These are phyloP conservation scores for Piper longum DNA, from an alignment of 164 flowering plant species.

Conservation along the genomic window DNA sequence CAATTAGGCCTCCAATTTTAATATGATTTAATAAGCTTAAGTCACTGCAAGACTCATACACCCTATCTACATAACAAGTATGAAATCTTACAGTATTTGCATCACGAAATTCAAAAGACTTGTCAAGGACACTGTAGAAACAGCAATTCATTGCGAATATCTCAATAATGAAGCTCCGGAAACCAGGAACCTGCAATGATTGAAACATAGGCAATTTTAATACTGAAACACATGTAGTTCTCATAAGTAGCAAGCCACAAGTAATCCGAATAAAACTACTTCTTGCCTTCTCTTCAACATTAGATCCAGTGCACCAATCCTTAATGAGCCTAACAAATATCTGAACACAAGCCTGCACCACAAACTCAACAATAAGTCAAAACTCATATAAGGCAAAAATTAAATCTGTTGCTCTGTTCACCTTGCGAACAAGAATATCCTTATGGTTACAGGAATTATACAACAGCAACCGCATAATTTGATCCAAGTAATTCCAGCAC, in stretches of 20 bases:
- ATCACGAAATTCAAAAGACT: conserved; percentile 82
- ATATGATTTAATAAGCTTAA: neutral
- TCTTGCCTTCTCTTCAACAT: conserved; percentile 72
- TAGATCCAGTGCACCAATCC: conserved; percentile 67
- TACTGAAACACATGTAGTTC: neutral
- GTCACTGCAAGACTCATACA: too few relatives aligned
- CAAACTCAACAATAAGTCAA: conserved; percentile 3
- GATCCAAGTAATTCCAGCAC: conserved; percentile 52
- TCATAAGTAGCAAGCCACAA: neutral
- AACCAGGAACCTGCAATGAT: conserved; percentile 71
- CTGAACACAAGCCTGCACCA: conserved; percentile 76
- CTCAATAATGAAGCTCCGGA: conserved; percentile 61
- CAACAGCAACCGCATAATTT: conserved; percentile 68
- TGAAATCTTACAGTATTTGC: conserved; percentile 66
- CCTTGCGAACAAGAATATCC: conserved; percentile 78
- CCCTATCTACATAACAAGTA: neutral
- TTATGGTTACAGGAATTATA: conserved; percentile 63
- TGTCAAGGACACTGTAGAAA: conserved; percentile 90
- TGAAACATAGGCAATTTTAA: neutral
- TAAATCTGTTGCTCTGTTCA: conserved; percentile 5
- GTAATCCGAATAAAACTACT: neutral
- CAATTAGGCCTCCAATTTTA: neutral
- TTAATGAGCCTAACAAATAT: conserved; percentile 73
- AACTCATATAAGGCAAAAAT: neutral
- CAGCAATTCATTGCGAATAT: conserved; percentile 79